phyloP scores from a whole-genome alignment of 805 yeast species.

The Sporopachydermia lactativora region DNA sequence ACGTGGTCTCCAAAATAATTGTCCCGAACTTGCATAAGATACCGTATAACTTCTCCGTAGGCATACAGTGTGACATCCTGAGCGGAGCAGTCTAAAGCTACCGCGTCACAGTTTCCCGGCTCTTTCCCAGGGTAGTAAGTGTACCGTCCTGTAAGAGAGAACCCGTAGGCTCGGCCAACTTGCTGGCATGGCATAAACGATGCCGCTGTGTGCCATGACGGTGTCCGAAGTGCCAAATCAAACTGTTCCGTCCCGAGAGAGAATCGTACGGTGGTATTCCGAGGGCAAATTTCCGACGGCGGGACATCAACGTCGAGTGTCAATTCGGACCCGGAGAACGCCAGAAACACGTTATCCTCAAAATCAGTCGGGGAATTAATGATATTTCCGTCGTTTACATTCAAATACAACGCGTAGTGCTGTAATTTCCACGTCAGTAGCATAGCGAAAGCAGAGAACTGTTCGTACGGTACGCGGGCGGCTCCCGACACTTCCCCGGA shows the following conservation, averaged over 20 bases:
- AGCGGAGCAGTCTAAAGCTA: conserved; percentile 50
- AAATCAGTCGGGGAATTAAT: conserved; percentile 81
- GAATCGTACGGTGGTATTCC: conserved; percentile 37
- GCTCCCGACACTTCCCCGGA: conserved; percentile 37
- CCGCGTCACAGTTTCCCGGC: conserved; percentile 53
- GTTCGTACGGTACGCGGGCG: conserved; percentile 44
- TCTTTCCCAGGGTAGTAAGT: conserved; percentile 44
- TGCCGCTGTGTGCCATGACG: conserved; percentile 83
- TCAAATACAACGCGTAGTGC: conserved; percentile 48
- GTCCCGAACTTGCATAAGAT: conserved; percentile 61
- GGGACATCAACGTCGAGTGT: conserved; percentile 41
- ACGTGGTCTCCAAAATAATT: conserved; percentile 82
- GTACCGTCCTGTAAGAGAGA: conserved; percentile 51
- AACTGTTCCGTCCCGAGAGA: conserved; percentile 41
- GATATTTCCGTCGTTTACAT: conserved; percentile 79
- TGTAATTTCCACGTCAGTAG: conserved; percentile 41
- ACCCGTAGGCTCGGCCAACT: conserved; percentile 55
- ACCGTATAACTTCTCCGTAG: conserved; percentile 69
- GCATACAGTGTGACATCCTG: conserved; percentile 53
- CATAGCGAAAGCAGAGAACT: conserved; percentile 62
- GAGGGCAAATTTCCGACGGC: conserved; percentile 34
- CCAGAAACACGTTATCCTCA: conserved; percentile 61
- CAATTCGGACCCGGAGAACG: conserved; percentile 53
- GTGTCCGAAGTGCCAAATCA: conserved; percentile 54
- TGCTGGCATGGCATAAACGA: conserved; percentile 50